These are phyloP conservation scores for Fusarium caatingaense DNA, from an alignment of 2,329 filamentous ascomycete species.

Conservation along the genomic window DNA sequence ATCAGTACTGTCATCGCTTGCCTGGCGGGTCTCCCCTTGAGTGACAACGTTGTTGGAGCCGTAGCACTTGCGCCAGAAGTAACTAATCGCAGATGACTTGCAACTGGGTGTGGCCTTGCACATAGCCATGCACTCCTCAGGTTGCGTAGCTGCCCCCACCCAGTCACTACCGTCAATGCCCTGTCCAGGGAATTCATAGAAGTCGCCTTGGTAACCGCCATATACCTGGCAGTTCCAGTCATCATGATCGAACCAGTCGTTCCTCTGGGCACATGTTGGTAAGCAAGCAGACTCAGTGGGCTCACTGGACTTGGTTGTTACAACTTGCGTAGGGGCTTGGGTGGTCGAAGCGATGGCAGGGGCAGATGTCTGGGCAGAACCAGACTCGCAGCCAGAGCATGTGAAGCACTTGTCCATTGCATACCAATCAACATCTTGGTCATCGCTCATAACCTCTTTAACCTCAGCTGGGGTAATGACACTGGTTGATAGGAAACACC, in stretches of 20 bases:
- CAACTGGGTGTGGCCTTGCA: not conserved
- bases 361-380: not conserved
- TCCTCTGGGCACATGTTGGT: not conserved
- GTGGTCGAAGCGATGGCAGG: not conserved
- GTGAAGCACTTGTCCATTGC: not conserved
- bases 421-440: conserved; percentile 4
- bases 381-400: not conserved
- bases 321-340: not conserved
- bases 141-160: not conserved
- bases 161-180: not conserved
- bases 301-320: not conserved
- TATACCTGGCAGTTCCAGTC: not conserved
- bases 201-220: not conserved
- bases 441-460: not conserved
- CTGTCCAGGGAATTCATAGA: not conserved
- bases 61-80: not conserved
- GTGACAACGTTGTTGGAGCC: not conserved
- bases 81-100: not conserved
- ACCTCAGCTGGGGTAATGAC: not conserved
- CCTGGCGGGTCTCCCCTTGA: not conserved
- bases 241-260: not conserved
- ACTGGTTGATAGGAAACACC: conserved; percentile 1
- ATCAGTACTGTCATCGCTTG: not conserved
- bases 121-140: not conserved
- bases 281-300: not conserved